These are phyloP conservation scores for Irpex lacteus DNA, from an alignment of 1,284 basidiomycete species.

Conservation along the genomic window DNA sequence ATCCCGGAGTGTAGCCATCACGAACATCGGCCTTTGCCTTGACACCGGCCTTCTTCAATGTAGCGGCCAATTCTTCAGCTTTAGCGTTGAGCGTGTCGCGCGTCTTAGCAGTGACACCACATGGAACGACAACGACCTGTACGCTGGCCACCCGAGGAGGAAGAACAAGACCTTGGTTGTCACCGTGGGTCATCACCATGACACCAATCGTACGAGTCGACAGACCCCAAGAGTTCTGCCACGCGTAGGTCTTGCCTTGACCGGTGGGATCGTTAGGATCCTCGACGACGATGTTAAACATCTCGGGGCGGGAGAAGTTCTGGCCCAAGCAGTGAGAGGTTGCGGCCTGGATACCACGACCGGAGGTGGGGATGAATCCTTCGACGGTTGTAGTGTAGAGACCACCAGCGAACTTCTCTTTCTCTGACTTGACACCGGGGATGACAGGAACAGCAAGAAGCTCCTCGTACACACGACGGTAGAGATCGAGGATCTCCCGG, in stretches of 20 bases:
- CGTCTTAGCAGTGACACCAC: constrained; percentile 85
- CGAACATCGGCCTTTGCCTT: constrained; percentile 89
- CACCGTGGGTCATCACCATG: constrained; percentile 99
- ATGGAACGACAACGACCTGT: constrained; percentile 92
- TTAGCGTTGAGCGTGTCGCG: constrained; percentile 76
- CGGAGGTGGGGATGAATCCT: constrained; percentile 96
- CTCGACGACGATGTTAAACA: constrained; percentile 99
- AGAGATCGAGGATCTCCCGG: constrained; percentile 91
- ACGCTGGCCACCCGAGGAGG: constrained; percentile 93
- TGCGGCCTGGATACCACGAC: constrained; percentile 96
- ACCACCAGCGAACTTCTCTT: constrained; percentile 99
- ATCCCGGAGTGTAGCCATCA: constrained; percentile 96
- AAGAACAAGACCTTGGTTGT: constrained; percentile 95
- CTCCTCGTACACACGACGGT: constrained; percentile 95
- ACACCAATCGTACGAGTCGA: constrained; percentile 97
- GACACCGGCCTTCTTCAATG: constrained; percentile 71
- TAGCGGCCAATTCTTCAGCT: constrained; percentile 73
- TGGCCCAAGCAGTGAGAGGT: constrained; percentile 98
- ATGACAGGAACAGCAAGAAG: constrained; percentile 97
- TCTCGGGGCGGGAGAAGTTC: constrained; percentile 93
- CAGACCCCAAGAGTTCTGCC: constrained; percentile 99
- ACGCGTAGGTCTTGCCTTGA: constrained; percentile 79
- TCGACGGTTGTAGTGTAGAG: constrained; percentile 98
- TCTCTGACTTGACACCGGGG: constrained; percentile 96
- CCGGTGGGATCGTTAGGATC: constrained; percentile 77